Conservation (phyloP, 192 early-diverging fungal species). For the Linnemannia exigua region DNA sequence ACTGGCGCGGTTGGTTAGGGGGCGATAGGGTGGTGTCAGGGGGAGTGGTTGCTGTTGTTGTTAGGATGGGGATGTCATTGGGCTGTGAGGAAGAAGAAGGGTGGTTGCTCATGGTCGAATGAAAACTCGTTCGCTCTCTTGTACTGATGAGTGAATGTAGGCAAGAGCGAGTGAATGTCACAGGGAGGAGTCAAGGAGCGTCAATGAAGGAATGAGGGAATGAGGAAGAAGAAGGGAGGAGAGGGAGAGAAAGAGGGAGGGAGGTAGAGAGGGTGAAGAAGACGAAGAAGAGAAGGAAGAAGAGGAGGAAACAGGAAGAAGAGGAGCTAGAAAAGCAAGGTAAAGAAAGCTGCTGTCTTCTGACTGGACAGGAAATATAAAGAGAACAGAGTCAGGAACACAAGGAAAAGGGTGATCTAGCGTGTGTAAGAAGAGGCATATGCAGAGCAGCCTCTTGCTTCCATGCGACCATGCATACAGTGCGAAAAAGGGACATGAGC, state of each 20-base stretch:
- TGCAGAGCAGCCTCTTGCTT: too few species aligned
- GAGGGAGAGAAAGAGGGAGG: background rate
- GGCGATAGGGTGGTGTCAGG: constrained; percentile 20
- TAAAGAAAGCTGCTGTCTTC: background rate
- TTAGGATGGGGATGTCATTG: background rate
- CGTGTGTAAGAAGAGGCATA: background rate
- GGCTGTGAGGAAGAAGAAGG: background rate
- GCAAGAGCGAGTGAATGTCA: too few species aligned
- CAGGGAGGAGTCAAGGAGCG: too few species aligned
- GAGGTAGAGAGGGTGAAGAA: background rate
- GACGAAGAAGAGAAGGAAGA: background rate
- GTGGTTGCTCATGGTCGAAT: background rate
- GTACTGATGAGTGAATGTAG: background rate
- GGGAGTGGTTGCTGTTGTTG: background rate
- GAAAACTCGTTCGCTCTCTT: background rate
- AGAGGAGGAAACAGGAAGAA: background rate
- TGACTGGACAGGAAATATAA: background rate
- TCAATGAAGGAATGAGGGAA: background rate
- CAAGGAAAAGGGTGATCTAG: background rate
- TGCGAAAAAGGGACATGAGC: too few species aligned
- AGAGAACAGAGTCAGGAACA: background rate
- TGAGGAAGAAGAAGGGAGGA: background rate
- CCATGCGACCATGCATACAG: too few species aligned
- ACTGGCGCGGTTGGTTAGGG: constrained; percentile 45
- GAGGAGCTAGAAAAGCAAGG: background rate